phyloP scores from a whole-genome alignment of 2,329 filamentous ascomycete genomes.

The Aspergillus pseudonomiae region DNA sequence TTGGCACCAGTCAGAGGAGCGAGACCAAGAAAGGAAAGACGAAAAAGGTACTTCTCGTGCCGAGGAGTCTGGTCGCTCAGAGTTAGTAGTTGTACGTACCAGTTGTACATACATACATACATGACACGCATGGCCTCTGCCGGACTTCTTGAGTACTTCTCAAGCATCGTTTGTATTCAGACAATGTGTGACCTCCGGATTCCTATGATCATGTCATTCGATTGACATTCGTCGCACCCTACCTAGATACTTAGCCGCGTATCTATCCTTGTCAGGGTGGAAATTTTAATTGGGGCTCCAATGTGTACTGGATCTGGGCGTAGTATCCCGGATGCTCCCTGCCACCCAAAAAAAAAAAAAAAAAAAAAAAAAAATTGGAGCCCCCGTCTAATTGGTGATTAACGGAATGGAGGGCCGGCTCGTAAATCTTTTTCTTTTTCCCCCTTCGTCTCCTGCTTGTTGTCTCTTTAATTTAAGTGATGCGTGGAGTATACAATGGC shows the following conservation, averaged over 20 bases:
- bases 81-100: not conserved
- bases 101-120: not conserved
- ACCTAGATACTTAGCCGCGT: not conserved
- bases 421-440: not conserved
- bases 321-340: not conserved
- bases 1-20: not conserved
- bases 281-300: not conserved
- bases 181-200: not conserved
- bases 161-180: not conserved
- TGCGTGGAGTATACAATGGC: not conserved
- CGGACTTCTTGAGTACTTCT: too few relatives aligned
- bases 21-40: not conserved
- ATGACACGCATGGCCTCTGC: not conserved
- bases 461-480: not conserved
- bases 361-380: not conserved
- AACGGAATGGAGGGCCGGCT: not conserved
- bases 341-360: not conserved
- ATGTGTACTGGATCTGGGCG: not conserved
- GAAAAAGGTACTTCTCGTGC: not conserved
- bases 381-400: not conserved
- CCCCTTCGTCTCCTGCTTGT: not conserved
- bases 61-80: not conserved
- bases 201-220: not conserved
- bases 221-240: not conserved
- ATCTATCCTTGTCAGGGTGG: not conserved